Conservation (phyloP, 2,329 filamentous ascomycete species). For the Aspergillus sp. region DNA sequence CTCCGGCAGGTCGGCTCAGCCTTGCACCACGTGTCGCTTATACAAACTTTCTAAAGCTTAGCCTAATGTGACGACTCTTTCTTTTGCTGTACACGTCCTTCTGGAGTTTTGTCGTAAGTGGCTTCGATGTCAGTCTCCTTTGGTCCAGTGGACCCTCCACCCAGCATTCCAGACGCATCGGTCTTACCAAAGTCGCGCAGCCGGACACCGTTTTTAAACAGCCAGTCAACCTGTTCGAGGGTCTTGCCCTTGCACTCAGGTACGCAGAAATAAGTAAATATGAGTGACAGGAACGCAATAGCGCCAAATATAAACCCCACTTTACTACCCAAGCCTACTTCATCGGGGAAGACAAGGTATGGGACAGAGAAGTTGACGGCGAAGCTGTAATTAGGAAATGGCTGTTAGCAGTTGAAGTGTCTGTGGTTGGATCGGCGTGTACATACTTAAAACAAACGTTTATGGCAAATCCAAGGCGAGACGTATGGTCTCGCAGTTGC, state of each 20-base stretch:
- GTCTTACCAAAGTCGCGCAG: conserved; percentile 2
- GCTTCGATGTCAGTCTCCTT: not conserved
- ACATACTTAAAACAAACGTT: conserved; percentile 8
- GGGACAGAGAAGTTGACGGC: conserved; percentile 37
- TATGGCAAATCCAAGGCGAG: conserved; percentile 6
- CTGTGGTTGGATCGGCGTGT: no score
- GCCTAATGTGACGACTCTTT: no score
- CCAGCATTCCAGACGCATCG: conserved; percentile 2
- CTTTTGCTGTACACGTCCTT: no score
- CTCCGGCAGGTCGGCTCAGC: not conserved
- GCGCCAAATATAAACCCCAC: conserved; percentile 11
- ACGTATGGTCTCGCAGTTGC: conserved; percentile 11
- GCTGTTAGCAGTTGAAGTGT: not conserved
- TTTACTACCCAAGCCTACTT: conserved; percentile 36
- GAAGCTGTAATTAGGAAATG: conserved; percentile 11
- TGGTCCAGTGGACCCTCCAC: not conserved
- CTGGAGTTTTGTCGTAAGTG: not conserved
- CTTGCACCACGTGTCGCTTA: not conserved
- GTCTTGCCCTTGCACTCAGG: conserved; percentile 19
- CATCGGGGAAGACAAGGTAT: conserved; percentile 37
- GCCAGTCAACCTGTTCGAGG: conserved; percentile 10
- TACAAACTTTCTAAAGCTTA: not conserved
- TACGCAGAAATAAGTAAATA: conserved; percentile 24
- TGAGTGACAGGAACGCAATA: conserved; percentile 16
- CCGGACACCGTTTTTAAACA: not conserved